Evolutionary conservation across 495 filamentous ascomycete genomes (phyloP).

Genomic region (Aspergillus sclerotioniger): DNA sequence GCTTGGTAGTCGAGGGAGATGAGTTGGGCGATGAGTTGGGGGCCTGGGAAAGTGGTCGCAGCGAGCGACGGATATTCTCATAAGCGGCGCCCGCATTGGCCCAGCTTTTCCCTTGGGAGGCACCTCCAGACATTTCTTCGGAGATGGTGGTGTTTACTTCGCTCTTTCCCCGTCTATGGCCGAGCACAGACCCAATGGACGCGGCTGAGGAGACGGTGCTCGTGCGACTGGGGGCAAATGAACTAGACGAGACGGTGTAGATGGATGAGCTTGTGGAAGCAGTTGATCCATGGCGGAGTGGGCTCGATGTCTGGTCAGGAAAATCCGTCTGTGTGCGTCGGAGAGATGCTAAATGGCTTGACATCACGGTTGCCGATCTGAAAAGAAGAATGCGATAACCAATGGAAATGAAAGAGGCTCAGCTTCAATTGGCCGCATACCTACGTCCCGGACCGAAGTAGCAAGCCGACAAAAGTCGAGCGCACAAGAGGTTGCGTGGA

Average conservation of each 20-base stretch:
- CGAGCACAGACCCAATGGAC: conserved; percentile 59
- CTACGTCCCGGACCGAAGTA: conserved; percentile 38
- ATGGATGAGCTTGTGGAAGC: conserved; percentile 76
- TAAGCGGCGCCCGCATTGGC: conserved; percentile 59
- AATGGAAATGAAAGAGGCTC: conserved; percentile 24
- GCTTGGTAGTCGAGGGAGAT: conserved; percentile 33
- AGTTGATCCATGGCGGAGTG: conserved; percentile 69
- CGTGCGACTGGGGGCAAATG: conserved; percentile 65
- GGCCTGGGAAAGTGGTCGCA: conserved; percentile 72
- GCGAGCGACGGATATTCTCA: conserved; percentile 68
- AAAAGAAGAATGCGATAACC: conserved; percentile 31
- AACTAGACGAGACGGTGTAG: conserved; percentile 67
- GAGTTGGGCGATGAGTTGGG: conserved; percentile 58
- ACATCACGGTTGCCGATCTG: conserved; percentile 37
- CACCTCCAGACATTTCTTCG: conserved; percentile 31
- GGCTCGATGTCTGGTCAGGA: conserved; percentile 53
- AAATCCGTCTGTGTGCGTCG: conserved; percentile 69
- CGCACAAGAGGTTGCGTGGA: conserved; percentile 1
- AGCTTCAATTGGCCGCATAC: conserved; percentile 42
- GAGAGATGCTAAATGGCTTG: conserved; percentile 42
- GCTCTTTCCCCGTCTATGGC: conserved; percentile 76
- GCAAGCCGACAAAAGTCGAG: conserved; percentile 11
- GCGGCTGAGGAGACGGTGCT: conserved; percentile 75
- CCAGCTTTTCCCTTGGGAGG: conserved; percentile 20
- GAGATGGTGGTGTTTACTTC: conserved; percentile 56